These are phyloP conservation scores for Xylariomycetidae sp. DNA, from an alignment of 2,329 filamentous ascomycete genomes.

Conservation along the genomic window DNA sequence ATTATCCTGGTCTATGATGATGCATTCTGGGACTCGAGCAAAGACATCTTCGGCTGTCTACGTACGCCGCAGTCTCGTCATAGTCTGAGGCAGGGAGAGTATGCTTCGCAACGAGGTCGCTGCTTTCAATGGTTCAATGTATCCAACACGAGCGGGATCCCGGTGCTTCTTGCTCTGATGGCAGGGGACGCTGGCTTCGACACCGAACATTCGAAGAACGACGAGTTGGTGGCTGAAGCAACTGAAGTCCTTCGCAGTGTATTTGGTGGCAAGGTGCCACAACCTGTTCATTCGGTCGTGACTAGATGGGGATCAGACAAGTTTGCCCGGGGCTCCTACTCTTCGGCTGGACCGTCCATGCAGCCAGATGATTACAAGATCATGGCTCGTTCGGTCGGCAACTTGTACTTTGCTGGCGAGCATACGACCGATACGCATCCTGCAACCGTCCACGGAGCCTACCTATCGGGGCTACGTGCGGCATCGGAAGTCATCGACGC, in stretches of 20 bases:
- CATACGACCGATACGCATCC: constrained; percentile 95
- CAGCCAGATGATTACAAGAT: constrained; percentile 82
- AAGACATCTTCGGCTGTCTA: constrained; percentile 91
- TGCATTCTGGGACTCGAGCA: constrained; percentile 82
- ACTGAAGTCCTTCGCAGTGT: constrained; percentile 71
- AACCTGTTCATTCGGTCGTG: constrained; percentile 78
- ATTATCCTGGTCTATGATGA: constrained; percentile 84
- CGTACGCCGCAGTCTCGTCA: constrained; percentile 63
- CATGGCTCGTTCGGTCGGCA: constrained; percentile 80
- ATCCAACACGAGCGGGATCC: constrained; percentile 80
- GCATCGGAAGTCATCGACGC: constrained; percentile 79
- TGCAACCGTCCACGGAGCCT: constrained; percentile 94
- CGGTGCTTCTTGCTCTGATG: constrained; percentile 87
- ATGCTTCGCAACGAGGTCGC: constrained; percentile 71
- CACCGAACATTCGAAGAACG: constrained; percentile 70
- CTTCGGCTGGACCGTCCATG: constrained; percentile 80
- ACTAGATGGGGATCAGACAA: constrained; percentile 89
- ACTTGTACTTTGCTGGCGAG: constrained; percentile 91
- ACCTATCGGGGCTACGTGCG: constrained; percentile 84
- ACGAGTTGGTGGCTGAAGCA: constrained; percentile 73
- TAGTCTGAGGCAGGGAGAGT: constrained; percentile 75
- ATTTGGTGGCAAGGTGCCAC: constrained; percentile 65
- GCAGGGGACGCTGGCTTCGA: constrained; percentile 89
- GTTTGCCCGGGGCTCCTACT: constrained; percentile 93
- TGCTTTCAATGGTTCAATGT: constrained; percentile 99